A percentile compares a stretch with the other conserved stretches of the same genome.
These are phyloP conservation scores for Pseudocercospora cruenta DNA, from an alignment of 2,329 filamentous ascomycete species.

Conservation along the genomic window DNA sequence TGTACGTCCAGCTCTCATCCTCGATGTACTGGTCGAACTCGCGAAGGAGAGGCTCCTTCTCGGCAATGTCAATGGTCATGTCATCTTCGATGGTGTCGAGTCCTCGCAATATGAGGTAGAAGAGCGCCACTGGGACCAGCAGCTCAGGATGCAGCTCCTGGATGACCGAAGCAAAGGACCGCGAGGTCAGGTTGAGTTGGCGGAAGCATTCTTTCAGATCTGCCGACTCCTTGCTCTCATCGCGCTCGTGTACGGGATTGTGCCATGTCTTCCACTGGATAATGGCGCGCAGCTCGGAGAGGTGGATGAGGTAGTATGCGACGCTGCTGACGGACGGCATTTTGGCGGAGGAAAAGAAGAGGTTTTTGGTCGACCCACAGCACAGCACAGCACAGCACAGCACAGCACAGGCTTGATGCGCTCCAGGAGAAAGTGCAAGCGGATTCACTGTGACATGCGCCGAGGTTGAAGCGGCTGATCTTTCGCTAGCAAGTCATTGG, in stretches of 20 bases:
- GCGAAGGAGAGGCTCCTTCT: slow-evolving; percentile 84
- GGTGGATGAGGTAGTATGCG: slow-evolving; percentile 42
- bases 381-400: background rate
- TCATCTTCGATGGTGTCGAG: slow-evolving; percentile 99
- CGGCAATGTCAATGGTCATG: slow-evolving; percentile 81
- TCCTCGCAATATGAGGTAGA: slow-evolving; percentile 90
- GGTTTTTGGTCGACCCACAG: background rate
- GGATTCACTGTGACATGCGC: background rate
- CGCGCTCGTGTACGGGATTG: slow-evolving; percentile 84
- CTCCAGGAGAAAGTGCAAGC: too few relatives aligned
- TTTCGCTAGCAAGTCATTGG: background rate
- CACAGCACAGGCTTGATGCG: too few relatives aligned
- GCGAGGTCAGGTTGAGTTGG: slow-evolving; percentile 83
- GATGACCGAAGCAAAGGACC: slow-evolving; percentile 91
- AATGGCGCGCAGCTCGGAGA: slow-evolving; percentile 42
- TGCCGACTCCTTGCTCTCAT: slow-evolving; percentile 72
- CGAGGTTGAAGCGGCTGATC: background rate
- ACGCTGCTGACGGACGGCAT: slow-evolving; percentile 39
- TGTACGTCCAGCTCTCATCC: slow-evolving; percentile 87
- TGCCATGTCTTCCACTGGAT: slow-evolving; percentile 79
- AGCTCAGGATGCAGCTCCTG: slow-evolving; percentile 94
- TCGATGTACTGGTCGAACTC: slow-evolving; percentile 79
- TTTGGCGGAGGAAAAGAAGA: slow-evolving; percentile 18
- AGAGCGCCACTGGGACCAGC: slow-evolving; percentile 82
- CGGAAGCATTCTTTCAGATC: slow-evolving; percentile 82